Conservation (phyloP, 257 asterid species). For the Mitragyna speciosa region DNA sequence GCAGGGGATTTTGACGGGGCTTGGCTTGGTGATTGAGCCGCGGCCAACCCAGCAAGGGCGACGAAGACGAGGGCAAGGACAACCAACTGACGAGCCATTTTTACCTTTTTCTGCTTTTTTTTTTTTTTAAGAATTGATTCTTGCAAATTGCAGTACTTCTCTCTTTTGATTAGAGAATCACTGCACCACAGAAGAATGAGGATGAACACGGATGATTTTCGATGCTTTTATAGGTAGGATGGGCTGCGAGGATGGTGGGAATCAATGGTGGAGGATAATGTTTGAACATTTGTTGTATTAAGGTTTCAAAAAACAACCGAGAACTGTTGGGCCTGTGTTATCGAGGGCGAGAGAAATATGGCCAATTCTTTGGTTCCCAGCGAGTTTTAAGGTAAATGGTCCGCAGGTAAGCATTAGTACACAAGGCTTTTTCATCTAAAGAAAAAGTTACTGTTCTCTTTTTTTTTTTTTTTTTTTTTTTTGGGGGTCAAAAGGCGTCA, state of each 20-base stretch:
- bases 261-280: slow-evolving; percentile 3
- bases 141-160: slow-evolving; percentile 46
- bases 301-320: not conserved
- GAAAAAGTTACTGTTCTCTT: no score
- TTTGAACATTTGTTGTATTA: not conserved
- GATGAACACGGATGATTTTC: not conserved
- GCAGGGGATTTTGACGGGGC: slow-evolving; percentile 30
- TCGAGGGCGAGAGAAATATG: not conserved
- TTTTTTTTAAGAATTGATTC: slow-evolving; percentile 32
- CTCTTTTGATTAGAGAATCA: slow-evolving; percentile 36
- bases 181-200: slow-evolving; percentile 47
- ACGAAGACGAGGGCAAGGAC: slow-evolving; percentile 47
- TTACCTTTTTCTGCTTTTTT: not conserved
- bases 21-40: slow-evolving; percentile 48
- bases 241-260: slow-evolving; percentile 31
- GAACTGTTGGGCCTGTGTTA: not conserved
- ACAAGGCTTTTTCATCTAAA: no score
- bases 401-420: no score
- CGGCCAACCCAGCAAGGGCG: slow-evolving; percentile 45
- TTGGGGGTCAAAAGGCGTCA: no score
- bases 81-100: slow-evolving; percentile 61
- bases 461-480: no score
- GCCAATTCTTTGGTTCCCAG: not conserved
- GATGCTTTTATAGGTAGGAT: slow-evolving; percentile 35
- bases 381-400: not conserved